A percentile compares a stretch with the other conserved stretches of the same genome.
These are phyloP conservation scores for Paragyromitra xinjiangensis DNA, from an alignment of 495 filamentous ascomycete species.

Conservation along the genomic window DNA sequence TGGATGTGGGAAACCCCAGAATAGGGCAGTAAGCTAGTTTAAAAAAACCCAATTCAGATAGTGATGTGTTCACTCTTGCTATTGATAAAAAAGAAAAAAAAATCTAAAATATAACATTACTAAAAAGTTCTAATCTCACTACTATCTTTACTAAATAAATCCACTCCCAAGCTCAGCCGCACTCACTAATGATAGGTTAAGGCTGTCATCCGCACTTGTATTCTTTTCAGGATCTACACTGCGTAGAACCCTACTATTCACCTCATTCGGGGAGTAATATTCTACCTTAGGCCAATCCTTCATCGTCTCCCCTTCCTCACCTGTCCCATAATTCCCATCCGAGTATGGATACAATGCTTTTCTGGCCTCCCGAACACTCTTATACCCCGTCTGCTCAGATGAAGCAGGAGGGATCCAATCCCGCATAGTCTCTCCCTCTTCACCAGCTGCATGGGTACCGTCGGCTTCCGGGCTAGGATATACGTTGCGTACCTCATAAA, in stretches of 20 bases:
- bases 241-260: not conserved
- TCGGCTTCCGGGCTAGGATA: not conserved
- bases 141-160: not conserved
- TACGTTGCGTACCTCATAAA: conserved; percentile 13
- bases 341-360: conserved; percentile 5
- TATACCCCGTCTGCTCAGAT: conserved; percentile 5
- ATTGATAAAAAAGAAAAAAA: no score
- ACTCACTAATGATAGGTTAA: not conserved
- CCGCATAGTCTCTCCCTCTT: conserved; percentile 39
- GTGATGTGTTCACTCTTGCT: no score
- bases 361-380: conserved; percentile 23
- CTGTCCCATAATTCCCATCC: not conserved
- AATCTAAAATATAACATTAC: no score
- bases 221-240: not conserved
- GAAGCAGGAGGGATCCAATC: not conserved
- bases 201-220: not conserved
- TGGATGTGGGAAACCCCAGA: no score
- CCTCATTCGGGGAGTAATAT: conserved; percentile 2
- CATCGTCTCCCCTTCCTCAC: conserved; percentile 40
- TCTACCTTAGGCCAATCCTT: conserved; percentile 7
- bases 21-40: no score
- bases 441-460: not conserved
- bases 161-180: not conserved
- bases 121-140: not conserved
- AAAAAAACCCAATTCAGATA: no score